Evolutionary conservation across 768 basidiomycete genomes (phyloP).

Genomic region (Phylloporus rhodoxanthus): DNA sequence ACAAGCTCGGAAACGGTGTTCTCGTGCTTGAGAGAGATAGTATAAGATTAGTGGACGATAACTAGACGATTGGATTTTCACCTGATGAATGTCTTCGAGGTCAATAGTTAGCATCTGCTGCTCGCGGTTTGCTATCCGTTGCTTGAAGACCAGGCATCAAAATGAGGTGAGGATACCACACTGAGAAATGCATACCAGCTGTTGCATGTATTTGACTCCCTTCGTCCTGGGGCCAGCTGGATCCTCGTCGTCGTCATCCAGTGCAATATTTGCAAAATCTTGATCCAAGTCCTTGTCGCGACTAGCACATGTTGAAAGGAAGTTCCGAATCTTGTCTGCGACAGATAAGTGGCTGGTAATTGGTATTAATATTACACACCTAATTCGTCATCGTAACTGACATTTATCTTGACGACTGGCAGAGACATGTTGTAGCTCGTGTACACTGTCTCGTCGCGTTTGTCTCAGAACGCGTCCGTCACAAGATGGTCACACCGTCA

Average conservation of each 20-base stretch:
- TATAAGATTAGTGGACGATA: conserved; percentile 5
- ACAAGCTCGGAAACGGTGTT: conserved; percentile 70
- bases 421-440: conserved; percentile 50
- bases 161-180: conserved; percentile 14
- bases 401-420: conserved; percentile 50
- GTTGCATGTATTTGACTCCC: conserved; percentile 72
- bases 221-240: conserved; percentile 31
- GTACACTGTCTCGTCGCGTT: background rate
- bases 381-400: conserved; percentile 70
- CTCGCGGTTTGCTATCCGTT: conserved; percentile 90
- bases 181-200: conserved; percentile 55
- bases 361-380: conserved; percentile 32
- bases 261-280: conserved; percentile 65
- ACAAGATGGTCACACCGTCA: conserved; percentile 18
- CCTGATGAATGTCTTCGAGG: conserved; percentile 79
- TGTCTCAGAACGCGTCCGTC: conserved; percentile 28
- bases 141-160: conserved; percentile 41
- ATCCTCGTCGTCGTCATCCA: conserved; percentile 45
- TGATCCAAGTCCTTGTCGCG: conserved; percentile 60
- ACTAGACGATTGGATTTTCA: conserved; percentile 28
- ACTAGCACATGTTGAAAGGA: conserved; percentile 63
- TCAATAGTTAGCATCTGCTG: conserved; percentile 86
- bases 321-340: conserved; percentile 62
- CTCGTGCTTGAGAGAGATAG: conserved; percentile 47
- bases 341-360: conserved; percentile 2